Percentiles rank a stretch among this genome's conserved stretches.
Conservation (phyloP, 129 eudicot genomes). For the Arctium lappa region DNA sequence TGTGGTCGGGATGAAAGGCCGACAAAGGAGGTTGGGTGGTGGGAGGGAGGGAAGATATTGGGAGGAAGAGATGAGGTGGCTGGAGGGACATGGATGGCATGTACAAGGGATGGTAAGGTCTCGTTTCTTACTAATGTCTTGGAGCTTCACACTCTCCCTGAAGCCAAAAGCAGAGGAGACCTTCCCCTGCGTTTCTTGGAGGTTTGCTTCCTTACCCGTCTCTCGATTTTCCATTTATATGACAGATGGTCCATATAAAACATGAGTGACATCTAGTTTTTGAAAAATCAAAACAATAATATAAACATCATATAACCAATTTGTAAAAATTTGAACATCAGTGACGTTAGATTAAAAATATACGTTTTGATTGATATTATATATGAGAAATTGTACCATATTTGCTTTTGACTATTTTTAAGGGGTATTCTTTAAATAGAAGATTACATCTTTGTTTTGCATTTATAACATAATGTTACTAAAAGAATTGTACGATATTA, state of each 20-base stretch:
- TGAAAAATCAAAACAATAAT: no score
- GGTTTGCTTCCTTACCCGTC: constrained; percentile 24
- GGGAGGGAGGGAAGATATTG: constrained; percentile 74
- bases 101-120: constrained; percentile 49
- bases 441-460: neutral
- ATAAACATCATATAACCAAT: neutral
- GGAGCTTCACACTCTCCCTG: constrained; percentile 51
- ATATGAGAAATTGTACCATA: neutral
- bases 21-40: constrained; percentile 65
- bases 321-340: neutral
- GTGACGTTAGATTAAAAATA: neutral
- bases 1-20: constrained; percentile 32
- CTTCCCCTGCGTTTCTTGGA: constrained; percentile 70
- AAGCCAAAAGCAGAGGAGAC: constrained; percentile 63
- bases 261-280: neutral
- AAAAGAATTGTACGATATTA: neutral
- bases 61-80: constrained; percentile 78
- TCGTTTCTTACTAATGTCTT: constrained; percentile 77
- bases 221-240: neutral
- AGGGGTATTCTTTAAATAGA: neutral
- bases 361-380: neutral
- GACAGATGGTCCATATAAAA: neutral
- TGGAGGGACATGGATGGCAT: constrained; percentile 89
- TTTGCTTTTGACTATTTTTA: neutral
- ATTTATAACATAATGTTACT: neutral